These are phyloP conservation scores for Miscanthus lutarioriparius DNA, from an alignment of 176 grass and related monocot species.

Conservation along the genomic window DNA sequence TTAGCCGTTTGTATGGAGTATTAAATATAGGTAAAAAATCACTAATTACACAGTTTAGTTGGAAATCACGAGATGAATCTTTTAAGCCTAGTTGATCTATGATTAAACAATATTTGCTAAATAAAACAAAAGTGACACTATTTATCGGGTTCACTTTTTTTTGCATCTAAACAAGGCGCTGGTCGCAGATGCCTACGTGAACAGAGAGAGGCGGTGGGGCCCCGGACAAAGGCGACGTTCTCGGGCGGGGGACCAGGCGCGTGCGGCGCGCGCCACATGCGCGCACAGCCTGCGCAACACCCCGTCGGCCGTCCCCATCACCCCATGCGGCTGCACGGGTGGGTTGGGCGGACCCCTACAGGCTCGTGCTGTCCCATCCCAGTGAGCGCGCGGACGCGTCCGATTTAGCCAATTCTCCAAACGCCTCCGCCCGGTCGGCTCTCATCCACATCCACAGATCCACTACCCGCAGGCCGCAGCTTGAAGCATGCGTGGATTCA, in stretches of 20 bases:
- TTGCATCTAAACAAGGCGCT: too few species aligned
- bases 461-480: too few species aligned
- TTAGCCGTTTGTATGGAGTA: too few species aligned
- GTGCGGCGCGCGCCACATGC: conserved; percentile 3
- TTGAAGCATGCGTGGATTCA: not conserved
- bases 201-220: not conserved
- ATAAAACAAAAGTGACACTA: too few species aligned
- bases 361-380: conserved; percentile 30
- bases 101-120: too few species aligned
- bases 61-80: too few species aligned
- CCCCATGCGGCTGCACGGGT: not conserved
- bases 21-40: too few species aligned
- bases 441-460: not conserved
- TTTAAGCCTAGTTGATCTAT: too few species aligned
- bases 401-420: not conserved
- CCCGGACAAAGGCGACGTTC: conserved; percentile 47
- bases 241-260: conserved; percentile 27
- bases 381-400: not conserved
- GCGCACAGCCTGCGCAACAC: not conserved
- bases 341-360: not conserved
- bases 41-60: too few species aligned
- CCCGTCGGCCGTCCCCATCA: not conserved
- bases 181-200: not conserved
- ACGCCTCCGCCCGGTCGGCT: not conserved
- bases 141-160: too few species aligned